phyloP scores from a whole-genome alignment of 2,329 filamentous ascomycete species.

The Claviceps africana region DNA sequence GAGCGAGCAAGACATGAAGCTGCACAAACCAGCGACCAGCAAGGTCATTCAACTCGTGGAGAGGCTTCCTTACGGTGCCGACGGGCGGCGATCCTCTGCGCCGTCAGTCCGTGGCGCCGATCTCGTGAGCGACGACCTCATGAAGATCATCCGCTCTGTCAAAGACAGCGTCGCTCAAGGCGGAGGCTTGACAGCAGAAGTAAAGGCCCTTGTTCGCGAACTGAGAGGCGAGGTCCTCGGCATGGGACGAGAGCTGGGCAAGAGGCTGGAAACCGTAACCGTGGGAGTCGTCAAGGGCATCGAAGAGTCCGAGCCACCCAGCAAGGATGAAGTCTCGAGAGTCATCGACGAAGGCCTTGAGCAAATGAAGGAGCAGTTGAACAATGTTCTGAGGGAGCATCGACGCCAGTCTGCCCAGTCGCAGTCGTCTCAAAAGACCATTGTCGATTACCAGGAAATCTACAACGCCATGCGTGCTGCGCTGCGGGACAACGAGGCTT shows the following conservation, averaged over 20 bases:
- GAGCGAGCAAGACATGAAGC: slow-evolving; percentile 14
- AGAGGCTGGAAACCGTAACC: slow-evolving; percentile 67
- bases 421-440: slow-evolving; percentile 42
- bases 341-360: slow-evolving; percentile 70
- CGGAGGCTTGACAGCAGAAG: slow-evolving; percentile 78
- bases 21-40: slow-evolving; percentile 15
- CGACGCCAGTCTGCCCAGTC: slow-evolving; percentile 54
- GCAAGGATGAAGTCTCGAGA: slow-evolving; percentile 55
- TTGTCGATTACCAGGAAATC: slow-evolving; percentile 68
- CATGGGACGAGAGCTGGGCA: slow-evolving; percentile 83
- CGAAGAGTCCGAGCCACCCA: slow-evolving; percentile 35
- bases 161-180: slow-evolving; percentile 84
- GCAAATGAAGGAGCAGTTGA: slow-evolving; percentile 75
- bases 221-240: slow-evolving; percentile 83
- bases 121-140: slow-evolving; percentile 60
- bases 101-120: slow-evolving; percentile 30
- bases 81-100: slow-evolving; percentile 30
- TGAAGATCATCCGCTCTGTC: slow-evolving; percentile 70
- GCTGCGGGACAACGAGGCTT: slow-evolving; percentile 44
- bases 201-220: slow-evolving; percentile 81
- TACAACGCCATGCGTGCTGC: slow-evolving; percentile 75
- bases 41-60: slow-evolving; percentile 29
- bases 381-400: slow-evolving; percentile 63
- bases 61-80: slow-evolving; percentile 28
- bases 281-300: slow-evolving; percentile 31